Base-by-base conservation (phyloP, 345 rosid genomes). In the Microthlaspi erraticum region DNA sequence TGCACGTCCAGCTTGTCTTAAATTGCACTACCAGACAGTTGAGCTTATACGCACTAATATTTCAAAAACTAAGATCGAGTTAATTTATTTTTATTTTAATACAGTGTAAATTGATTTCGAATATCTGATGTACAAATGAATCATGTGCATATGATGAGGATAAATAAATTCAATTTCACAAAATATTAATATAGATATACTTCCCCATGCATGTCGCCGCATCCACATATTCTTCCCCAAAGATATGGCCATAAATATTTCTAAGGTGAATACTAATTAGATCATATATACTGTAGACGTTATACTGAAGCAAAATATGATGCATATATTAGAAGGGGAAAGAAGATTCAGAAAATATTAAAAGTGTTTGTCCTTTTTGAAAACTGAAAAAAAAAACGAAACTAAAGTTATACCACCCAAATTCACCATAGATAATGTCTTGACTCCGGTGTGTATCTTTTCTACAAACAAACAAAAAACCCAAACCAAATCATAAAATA, bases 121-220 rank as follows among this genome's bases (percentile, higher is more conserved):
- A 16, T 39, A 59, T 59, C 45, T 13, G 48, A 39, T 39, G 48
- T 8, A 12, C 66, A 60, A 29, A 13, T 16, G 17, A 60, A 60
- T 43, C 66, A 42, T 60, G 13, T 26, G 19, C 51, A 14, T 61
- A 43, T 61, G 66, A 61, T 43, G 51, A 43, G 39, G 26, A 18
- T 29, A 51, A 2, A 53, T 53, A 53, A 53, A 7, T 53, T 53
- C n/a, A 26, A 9, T 17, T 34, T 4, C 43, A 42, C 1, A 9
- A n/a, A 60, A 38, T 17, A 34, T 44, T 14, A 14, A 6, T 44
- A 10, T 60, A 32, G 65, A 60, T 60, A 60, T 60, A 60, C 23
- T n/a, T n/a, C n/a, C 20, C 16, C 66, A 29, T 61, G 38, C 58
- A n/a, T 31, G 58, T 39, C 20, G 39, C 19, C 20, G 39, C 19